phyloP scores from a whole-genome alignment of 805 yeast species.

The Starmerella etchellsii region DNA sequence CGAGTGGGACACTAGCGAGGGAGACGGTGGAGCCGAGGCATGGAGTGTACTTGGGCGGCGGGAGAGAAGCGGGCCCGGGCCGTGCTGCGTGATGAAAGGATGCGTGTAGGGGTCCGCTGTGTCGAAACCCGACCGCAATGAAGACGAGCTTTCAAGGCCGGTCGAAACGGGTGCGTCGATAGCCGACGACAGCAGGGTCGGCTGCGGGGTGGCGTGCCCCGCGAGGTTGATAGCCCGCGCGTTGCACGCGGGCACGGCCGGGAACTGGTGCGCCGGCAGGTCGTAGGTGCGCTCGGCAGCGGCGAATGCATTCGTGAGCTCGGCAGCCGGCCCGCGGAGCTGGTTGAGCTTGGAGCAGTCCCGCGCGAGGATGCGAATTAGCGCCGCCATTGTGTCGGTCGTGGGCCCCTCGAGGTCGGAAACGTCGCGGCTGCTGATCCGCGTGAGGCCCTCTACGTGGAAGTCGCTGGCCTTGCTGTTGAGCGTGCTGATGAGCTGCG shows the following conservation, averaged over 20 bases:
- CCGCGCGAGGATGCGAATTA: conserved; percentile 6
- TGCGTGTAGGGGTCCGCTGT: too few relatives aligned
- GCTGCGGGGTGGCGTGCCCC: background rate
- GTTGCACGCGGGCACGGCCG: conserved; percentile 1
- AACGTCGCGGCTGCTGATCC: conserved; percentile 8
- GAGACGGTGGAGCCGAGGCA: too few relatives aligned
- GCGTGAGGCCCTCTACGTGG: background rate
- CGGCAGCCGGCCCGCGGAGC: background rate
- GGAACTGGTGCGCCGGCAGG: background rate
- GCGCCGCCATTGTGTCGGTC: conserved; percentile 10
- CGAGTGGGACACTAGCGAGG: too few relatives aligned
- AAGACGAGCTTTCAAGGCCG: too few relatives aligned
- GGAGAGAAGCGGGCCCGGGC: too few relatives aligned
- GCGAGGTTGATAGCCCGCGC: background rate
- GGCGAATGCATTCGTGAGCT: conserved; percentile 1
- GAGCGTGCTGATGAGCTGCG: background rate
- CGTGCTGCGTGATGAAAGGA: too few relatives aligned
- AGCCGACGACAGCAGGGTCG: background rate
- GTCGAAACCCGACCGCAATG: too few relatives aligned
- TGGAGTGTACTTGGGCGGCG: too few relatives aligned
- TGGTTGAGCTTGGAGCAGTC: conserved; percentile 3
- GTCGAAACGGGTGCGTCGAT: too few relatives aligned
- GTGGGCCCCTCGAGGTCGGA: conserved; percentile 16
- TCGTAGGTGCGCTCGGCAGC: conserved; percentile 1
- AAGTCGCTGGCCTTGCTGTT: conserved; percentile 1